Conservation (phyloP, 345 rosid species). For the Xanthoceras sorbifolium region DNA sequence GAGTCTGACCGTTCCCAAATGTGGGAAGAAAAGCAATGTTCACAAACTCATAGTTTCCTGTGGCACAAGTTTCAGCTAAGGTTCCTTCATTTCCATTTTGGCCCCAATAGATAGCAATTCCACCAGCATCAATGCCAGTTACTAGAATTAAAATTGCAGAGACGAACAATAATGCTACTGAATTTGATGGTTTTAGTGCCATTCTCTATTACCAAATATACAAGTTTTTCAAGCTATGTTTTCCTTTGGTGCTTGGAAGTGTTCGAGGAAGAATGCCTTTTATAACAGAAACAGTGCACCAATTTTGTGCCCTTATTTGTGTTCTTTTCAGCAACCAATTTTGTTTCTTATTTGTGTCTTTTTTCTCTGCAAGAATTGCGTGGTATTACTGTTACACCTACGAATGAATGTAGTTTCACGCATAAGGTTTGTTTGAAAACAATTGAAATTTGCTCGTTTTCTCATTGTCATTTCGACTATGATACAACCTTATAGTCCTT, state of each 20-base stretch:
- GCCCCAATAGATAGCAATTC: slow-evolving; percentile 34
- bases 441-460: too few species aligned
- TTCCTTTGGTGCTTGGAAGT: neutral
- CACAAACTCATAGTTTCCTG: slow-evolving; percentile 23
- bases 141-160: neutral
- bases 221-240: neutral
- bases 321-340: too few species aligned
- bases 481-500: too few species aligned
- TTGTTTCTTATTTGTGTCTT: too few species aligned
- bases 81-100: slow-evolving; percentile 31
- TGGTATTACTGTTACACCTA: too few species aligned
- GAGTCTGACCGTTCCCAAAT: slow-evolving; percentile 30
- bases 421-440: too few species aligned
- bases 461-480: too few species aligned
- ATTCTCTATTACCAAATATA: neutral
- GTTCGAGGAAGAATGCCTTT: neutral
- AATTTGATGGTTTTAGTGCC: neutral
- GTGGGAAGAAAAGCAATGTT: slow-evolving; percentile 21
- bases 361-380: too few species aligned
- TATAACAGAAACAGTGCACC: neutral
- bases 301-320: too few species aligned
- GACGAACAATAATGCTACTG: neutral
- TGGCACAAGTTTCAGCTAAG: slow-evolving; percentile 28
- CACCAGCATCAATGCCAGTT: slow-evolving; percentile 18
- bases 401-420: too few species aligned